phyloP scores from a whole-genome alignment of 2,329 filamentous ascomycete species.

The Dactylellina parvicollis region DNA sequence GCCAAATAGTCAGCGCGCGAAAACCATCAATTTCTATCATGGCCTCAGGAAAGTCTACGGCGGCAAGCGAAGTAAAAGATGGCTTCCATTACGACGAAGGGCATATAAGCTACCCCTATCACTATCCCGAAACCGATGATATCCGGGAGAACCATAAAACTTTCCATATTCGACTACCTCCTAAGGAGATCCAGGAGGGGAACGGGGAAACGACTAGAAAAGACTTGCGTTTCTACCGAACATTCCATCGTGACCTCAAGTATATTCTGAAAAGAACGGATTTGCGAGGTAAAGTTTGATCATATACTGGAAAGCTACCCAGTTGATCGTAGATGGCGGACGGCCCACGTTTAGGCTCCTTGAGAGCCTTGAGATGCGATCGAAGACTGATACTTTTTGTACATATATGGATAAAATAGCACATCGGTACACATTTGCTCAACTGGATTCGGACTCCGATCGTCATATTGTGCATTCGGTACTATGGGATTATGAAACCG shows the following conservation, averaged over 20 bases:
- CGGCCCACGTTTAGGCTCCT: too few species aligned
- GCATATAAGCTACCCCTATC: constrained; percentile 36
- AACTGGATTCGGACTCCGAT: constrained; percentile 15
- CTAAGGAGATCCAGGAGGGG: not conserved
- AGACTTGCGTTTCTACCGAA: constrained; percentile 38
- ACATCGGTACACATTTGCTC: constrained; percentile 39
- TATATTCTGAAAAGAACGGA: constrained; percentile 49
- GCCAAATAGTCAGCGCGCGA: too few species aligned
- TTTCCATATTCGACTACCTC: constrained; percentile 28
- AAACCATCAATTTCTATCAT: not conserved
- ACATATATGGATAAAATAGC: constrained; percentile 5
- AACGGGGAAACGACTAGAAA: not conserved
- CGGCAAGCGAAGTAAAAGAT: constrained; percentile 14
- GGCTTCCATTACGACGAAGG: constrained; percentile 17
- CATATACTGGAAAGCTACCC: too few species aligned
- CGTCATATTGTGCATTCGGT: constrained; percentile 29
- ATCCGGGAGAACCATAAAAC: constrained; percentile 13
- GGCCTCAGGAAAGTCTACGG: constrained; percentile 3
- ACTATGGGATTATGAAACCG: constrained; percentile 49
- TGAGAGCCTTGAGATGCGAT: not conserved
- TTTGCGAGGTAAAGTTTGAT: constrained; percentile 35
- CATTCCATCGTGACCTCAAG: constrained; percentile 50
- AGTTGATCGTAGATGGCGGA: too few species aligned
- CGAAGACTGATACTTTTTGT: not conserved
- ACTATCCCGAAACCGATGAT: constrained; percentile 24